Evolutionary conservation across 768 basidiomycete species (phyloP), one percentile per base, ranked within the genome.

Genomic region (Tulasnella sp.): DNA sequence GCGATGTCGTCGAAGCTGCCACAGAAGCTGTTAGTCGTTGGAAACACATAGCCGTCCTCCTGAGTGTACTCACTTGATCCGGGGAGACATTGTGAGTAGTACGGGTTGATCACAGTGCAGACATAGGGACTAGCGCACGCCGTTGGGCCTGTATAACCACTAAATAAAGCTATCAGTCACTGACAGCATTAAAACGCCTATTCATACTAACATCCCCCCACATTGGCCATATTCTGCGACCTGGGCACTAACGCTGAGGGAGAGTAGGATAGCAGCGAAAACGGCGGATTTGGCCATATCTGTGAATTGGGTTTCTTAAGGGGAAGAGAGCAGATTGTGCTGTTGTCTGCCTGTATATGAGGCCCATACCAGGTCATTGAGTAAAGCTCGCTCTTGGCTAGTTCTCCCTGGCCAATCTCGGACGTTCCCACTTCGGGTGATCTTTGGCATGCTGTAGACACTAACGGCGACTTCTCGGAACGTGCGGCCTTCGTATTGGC

Each of bases 81-180:
- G 9, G 78, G 78, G 22, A 78, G 64, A 63, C 80, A 80, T 67
- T 80, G 79, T 1, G 77, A 80, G 34, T 38, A 38, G 34, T 38
- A 38, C 34, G 34, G 34, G 34, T 38, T 38, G 34, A 38, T 38
- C 7, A 38, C 34, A 15, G 34, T 54, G 48, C 61, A 62, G 8
- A 12, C 42, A 46, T 12, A 60, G 19, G 30, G 30, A 41, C 29
- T 30, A 1, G 38, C 59, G 49, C 61, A 62, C 10, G n/a, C 31
- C 25, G 60, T 60, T 4, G 61, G 46, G 4, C 61, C 61, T 10
- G 44, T 60, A 31, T 60, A 61, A 5, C 50, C 41, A 2, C 61
- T 38, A 7, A 5, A 15, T 5, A 38, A 38, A 15, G 15, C 5
- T 38, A 38, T 38, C 34, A 38, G 34, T 38, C n/a, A n/a, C n/a